A percentile compares a stretch with the other conserved stretches of the same genome.
phyloP scores from a whole-genome alignment of 2,329 filamentous ascomycete species.

The Penicillium sp. region DNA sequence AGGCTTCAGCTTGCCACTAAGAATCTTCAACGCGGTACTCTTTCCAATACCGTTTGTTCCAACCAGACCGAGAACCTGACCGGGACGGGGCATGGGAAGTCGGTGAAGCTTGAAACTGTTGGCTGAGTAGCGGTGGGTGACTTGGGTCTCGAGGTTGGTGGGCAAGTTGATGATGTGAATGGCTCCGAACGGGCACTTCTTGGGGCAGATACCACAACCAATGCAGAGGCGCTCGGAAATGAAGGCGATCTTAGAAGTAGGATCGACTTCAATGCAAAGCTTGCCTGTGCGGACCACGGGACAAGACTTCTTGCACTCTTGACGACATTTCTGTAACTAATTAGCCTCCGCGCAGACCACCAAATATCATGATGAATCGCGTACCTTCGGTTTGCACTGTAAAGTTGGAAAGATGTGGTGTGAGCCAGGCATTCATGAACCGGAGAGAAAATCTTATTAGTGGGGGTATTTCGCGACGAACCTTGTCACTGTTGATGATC shows the following conservation, averaged over 20 bases:
- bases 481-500: constrained; percentile 98
- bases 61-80: constrained; percentile 91
- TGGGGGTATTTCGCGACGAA: constrained; percentile 45
- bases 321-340: constrained; percentile 77
- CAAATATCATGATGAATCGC: constrained; percentile 10
- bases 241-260: constrained; percentile 91
- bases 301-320: constrained; percentile 99
- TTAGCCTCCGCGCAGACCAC: constrained; percentile 19
- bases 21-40: constrained; percentile 98
- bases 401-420: constrained; percentile 31
- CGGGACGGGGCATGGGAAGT: constrained; percentile 90
- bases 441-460: constrained; percentile 36
- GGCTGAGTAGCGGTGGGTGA: constrained; percentile 97
- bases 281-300: constrained; percentile 96
- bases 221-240: constrained; percentile 96
- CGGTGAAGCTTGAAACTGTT: constrained; percentile 99
- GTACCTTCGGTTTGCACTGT: constrained; percentile 84
- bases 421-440: constrained; percentile 35
- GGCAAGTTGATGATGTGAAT: constrained; percentile 99
- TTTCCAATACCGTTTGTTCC: constrained; percentile 99
- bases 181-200: constrained; percentile 97
- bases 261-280: constrained; percentile 89
- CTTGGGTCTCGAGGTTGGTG: constrained; percentile 96
- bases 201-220: constrained; percentile 98
- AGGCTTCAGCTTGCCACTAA: constrained; percentile 97